These are phyloP conservation scores for Yamadazyma dendronema DNA, from an alignment of 1,139 yeast species.

Conservation along the genomic window DNA sequence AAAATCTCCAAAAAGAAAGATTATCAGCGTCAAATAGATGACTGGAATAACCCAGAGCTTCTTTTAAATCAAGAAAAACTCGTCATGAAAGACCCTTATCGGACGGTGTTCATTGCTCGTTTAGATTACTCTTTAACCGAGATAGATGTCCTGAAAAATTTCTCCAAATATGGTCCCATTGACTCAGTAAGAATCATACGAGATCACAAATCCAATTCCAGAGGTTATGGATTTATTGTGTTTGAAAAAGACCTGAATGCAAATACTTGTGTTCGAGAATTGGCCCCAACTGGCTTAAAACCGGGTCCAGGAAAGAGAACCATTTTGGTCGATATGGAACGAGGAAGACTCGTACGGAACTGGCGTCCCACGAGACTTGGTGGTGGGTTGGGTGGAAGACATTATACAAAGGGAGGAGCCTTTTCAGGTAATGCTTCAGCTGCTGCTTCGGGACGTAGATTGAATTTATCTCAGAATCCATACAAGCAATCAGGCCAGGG, in stretches of 20 bases:
- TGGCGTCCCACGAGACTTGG: constrained; percentile 81
- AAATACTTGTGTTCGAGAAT: constrained; percentile 54
- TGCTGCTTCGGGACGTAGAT: constrained; percentile 47
- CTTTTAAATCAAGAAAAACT: constrained; percentile 50
- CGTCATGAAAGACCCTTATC: constrained; percentile 65
- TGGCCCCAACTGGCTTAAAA: constrained; percentile 52
- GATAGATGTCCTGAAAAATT: constrained; percentile 61
- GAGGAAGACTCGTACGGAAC: constrained; percentile 70
- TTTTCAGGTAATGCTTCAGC: constrained; percentile 51
- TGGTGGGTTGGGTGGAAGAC: constrained; percentile 68
- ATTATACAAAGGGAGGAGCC: constrained; percentile 36
- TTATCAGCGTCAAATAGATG: constrained; percentile 33
- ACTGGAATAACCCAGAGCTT: constrained; percentile 55
- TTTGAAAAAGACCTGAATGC: constrained; percentile 63
- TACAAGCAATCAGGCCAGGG: constrained; percentile 6
- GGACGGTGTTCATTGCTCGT: constrained; percentile 76
- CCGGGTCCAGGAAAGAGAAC: constrained; percentile 37
- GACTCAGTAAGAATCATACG: constrained; percentile 68
- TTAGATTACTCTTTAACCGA: constrained; percentile 68
- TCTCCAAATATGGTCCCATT: constrained; percentile 67
- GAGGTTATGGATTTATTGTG: constrained; percentile 85
- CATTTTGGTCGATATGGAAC: constrained; percentile 75
- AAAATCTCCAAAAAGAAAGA: neutral
- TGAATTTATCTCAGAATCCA: constrained; percentile 19
- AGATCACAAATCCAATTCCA: constrained; percentile 53